These are phyloP conservation scores for Tuber aestivum DNA, from an alignment of 495 filamentous ascomycete genomes.

Conservation along the genomic window DNA sequence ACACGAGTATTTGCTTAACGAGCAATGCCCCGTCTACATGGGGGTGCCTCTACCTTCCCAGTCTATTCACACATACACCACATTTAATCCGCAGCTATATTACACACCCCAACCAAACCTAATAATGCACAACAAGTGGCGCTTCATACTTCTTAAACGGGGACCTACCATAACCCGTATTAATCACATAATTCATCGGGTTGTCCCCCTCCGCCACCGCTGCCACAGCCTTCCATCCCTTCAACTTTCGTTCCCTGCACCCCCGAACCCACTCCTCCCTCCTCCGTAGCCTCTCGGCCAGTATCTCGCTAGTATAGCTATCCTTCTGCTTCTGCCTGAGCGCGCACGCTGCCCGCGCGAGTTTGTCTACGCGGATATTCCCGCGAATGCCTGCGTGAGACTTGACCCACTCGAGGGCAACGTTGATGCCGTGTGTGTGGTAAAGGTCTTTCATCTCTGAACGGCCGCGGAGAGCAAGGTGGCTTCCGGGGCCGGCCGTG, in stretches of 20 bases:
- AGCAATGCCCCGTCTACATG: background rate
- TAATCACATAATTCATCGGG: background rate
- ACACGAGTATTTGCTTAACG: background rate
- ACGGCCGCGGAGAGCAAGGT: background rate
- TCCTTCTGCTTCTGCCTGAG: background rate
- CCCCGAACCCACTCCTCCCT: background rate
- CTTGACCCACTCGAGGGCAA: background rate
- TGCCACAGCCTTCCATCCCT: background rate
- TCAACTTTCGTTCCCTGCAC: background rate
- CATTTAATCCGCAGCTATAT: background rate
- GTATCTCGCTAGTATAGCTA: background rate
- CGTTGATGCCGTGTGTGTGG: background rate
- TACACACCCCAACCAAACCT: background rate
- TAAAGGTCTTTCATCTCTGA: background rate
- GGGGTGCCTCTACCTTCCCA: too few relatives aligned
- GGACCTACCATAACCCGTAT: background rate
- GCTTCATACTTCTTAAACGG: background rate
- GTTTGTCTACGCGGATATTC: constrained; percentile 1
- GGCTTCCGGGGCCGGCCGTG: background rate
- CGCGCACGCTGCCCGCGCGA: background rate
- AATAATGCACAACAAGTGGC: background rate
- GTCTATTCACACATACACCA: background rate
- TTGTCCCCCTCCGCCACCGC: background rate
- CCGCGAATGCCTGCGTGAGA: background rate
- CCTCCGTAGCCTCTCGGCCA: background rate